Evolutionary conservation across 1,139 yeast species (phyloP), one percentile per base, ranked within the genome.

Genomic region (Suhomyces bribrorum): DNA sequence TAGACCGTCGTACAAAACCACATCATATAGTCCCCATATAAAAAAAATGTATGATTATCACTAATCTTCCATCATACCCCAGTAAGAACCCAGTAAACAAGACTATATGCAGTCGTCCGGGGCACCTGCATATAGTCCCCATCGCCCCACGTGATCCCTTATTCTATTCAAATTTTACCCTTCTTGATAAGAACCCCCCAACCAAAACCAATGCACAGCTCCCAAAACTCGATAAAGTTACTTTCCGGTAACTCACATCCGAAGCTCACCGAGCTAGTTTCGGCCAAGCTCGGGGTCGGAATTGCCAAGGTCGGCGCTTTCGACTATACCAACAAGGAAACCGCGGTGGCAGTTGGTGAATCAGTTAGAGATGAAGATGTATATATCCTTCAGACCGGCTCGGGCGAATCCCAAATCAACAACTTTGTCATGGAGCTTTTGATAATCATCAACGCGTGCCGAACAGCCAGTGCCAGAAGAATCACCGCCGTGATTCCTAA

Each of bases 241-340:
- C 66, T 90, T 37, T 87, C 96, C 13, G 95, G 96, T 35, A 90
- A 89, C 62, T 87, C 95, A 11, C 97, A 90, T 58, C 87, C 89
- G 14, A 89, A 83, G 40, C 75, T 90, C 38, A 90, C 95, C n/a
- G 81, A 81, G 48, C 67, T 77, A 22, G 90, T 90, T 16, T 81
- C 95, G 7, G 66, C 69, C 49, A 73, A 80, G 60, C 69, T 85
- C 37, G 86, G 85, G 13, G 57, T 81, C 30, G 75, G 75, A 31
- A 64, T 83, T 32, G 77, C 88, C 82, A 40, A 85, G 79, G 51
- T 80, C 78, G 39, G 81, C 9, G 62, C 62, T 5, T 58, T 57
- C 45, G 60, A 57, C 44, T 58, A 56, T 47, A 53, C 53, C 37
- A 58, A 54, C 36, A 81, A 48, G 75, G 85, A 61, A 82, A 83